phyloP scores from a whole-genome alignment of 495 filamentous ascomycete species.

The Xylaria telfairii region DNA sequence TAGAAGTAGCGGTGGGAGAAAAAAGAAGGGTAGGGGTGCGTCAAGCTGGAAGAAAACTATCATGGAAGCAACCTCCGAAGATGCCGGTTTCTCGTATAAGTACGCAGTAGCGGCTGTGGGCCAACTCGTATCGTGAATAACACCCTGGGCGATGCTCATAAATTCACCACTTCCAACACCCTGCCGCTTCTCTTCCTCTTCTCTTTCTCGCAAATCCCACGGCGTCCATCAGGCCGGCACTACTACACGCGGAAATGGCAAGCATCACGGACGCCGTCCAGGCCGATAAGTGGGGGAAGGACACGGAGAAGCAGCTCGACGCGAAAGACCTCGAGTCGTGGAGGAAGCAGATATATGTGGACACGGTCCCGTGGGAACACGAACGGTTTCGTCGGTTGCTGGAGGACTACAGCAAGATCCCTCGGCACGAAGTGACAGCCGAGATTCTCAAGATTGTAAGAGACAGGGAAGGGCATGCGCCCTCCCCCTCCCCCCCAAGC shows the following conservation, averaged over 20 bases:
- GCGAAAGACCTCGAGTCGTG: background rate
- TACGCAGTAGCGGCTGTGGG: too few relatives aligned
- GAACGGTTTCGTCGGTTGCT: conserved; percentile 37
- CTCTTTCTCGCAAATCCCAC: background rate
- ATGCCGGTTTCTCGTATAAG: too few relatives aligned
- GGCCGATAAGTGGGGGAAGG: conserved; percentile 15
- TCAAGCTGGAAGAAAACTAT: too few relatives aligned
- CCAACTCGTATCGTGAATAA: too few relatives aligned
- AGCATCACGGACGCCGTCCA: background rate
- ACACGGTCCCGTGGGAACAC: conserved; percentile 15
- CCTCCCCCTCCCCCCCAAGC: background rate
- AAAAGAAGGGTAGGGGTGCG: background rate
- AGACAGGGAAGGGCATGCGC: conserved; percentile 11
- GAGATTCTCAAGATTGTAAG: conserved; percentile 52
- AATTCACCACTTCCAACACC: too few relatives aligned
- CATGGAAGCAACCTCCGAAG: too few relatives aligned
- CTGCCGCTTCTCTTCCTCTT: too few relatives aligned
- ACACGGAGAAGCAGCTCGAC: conserved; percentile 13
- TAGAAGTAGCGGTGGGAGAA: too few relatives aligned
- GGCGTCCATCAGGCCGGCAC: background rate
- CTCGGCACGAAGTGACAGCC: conserved; percentile 43
- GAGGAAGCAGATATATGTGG: conserved; percentile 8
- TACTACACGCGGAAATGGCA: background rate
- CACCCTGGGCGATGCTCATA: too few relatives aligned
- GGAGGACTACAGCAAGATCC: conserved; percentile 51